Conservation (phyloP, 352 stramenopile species). For the Globisporangium splendens region DNA sequence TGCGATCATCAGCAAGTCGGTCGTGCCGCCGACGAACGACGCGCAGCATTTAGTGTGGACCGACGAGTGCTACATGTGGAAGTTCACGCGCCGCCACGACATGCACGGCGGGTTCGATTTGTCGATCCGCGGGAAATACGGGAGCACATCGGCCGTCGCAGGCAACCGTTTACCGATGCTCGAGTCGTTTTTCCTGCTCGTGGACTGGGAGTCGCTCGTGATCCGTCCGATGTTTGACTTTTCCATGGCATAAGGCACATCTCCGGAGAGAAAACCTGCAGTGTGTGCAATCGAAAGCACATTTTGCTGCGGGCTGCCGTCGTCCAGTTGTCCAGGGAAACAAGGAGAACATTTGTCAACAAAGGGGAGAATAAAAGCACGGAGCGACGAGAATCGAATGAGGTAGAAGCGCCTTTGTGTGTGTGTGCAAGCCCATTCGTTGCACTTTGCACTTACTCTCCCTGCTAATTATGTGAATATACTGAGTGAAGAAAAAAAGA, state of each 20-base stretch:
- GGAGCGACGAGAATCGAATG: too few relatives aligned
- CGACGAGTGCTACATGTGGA: slow-evolving; percentile 85
- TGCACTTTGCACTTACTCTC: background rate
- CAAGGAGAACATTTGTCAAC: background rate
- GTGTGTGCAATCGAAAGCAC: too few relatives aligned
- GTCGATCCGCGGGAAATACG: slow-evolving; percentile 76
- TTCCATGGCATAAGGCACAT: slow-evolving; percentile 16
- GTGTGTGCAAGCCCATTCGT: background rate
- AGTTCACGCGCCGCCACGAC: slow-evolving; percentile 57
- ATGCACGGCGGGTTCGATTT: slow-evolving; percentile 64
- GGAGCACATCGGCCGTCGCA: slow-evolving; percentile 75
- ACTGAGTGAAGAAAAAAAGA: slow-evolving; percentile 5
- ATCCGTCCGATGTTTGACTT: slow-evolving; percentile 82
- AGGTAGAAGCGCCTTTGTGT: background rate
- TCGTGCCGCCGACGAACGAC: slow-evolving; percentile 73
- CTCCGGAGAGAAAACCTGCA: too few relatives aligned
- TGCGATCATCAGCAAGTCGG: slow-evolving; percentile 79
- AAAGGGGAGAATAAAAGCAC: too few relatives aligned
- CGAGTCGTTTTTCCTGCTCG: slow-evolving; percentile 82
- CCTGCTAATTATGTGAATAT: slow-evolving; percentile 19
- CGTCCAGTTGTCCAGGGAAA: background rate
- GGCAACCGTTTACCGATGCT: slow-evolving; percentile 82
- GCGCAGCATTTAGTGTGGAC: slow-evolving; percentile 86
- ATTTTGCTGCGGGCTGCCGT: too few relatives aligned
- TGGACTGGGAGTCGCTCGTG: slow-evolving; percentile 83